Evolutionary conservation across 2,329 filamentous ascomycete species (phyloP), one percentile per base, ranked within the genome.

Genomic region (Sporothrix inflata): DNA sequence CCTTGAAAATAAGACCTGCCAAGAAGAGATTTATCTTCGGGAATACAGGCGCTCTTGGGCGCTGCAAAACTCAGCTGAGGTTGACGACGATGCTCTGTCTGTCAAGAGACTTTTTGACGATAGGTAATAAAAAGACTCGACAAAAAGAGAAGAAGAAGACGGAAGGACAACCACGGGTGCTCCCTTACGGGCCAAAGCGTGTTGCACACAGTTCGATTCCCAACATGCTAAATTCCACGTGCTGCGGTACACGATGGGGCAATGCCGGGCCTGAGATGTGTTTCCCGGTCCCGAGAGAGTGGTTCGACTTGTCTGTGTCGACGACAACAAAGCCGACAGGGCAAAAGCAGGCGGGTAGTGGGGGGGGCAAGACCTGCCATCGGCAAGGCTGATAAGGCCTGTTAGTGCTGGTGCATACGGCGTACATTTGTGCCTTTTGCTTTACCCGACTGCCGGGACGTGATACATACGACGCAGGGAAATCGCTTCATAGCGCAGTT

Each of bases 241-340:
- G 60, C 40, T 65, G 60, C 38, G 60, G 60, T 21, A 65, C 55
- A 65, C 60, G 19, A 42, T 19, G 11, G 34, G 60, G 60, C n/a
- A 27, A 45, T 45, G 21, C 60, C 60, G 60, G 38, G 12, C n/a
- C 38, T 42, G 60, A 65, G 38, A 65, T 45, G 60, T 45, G 38
- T 45, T 38, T 27, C 38, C 60, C 38, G 38, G 60, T 65, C n/a
- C 60, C 38, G 60, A 45, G 21, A 65, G 7, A 21, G 60, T 14
- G 60, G 60, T 45, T 45, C 1, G 5, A 27, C 21, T 16, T 63
- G 19, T 19, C 47, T 49, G 51, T 45, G 38, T 16, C n/a, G n/a
- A 7, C 38, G 6, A 9, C 5, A 60, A 19, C 30, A 61, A 6
- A 19, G 27, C 24, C 3, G n/a, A 27, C 6, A 3, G 38, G 38